Evolutionary conservation across 257 asterid species (phyloP), one percentile per base, ranked within the genome.

Genomic region (Fraxinus quadrangulata): DNA sequence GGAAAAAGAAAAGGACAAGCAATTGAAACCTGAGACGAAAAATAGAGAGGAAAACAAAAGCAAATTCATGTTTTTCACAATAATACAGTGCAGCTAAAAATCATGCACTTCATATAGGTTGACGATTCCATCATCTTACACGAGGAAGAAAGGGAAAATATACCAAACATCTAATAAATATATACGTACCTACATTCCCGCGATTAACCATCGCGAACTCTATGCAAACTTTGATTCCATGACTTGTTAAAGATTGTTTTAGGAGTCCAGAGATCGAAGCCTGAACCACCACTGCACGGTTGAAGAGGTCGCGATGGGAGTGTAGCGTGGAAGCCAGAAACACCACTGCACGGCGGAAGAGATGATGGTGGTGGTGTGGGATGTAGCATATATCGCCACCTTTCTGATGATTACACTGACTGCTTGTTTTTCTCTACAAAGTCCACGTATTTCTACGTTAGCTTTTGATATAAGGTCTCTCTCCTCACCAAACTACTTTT

Each of bases 401-500:
- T 34, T 67, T 56, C 47, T 71, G 66, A 37, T 51, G 19, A 51
- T 1, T 51, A 0, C 51, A 39, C 45, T 45, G 16, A 76, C 71
- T 72, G 76, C 79, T 78, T 63, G 76, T 66, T 54, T 37, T 63
- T 49, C 68, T 75, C 71, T 81, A 69, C 79, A 78, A 79, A 56
- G 70, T 83, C 63, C 69, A 42, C 73, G 72, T 63, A 67, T 89
- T 88, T 83, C 92, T 69, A 73, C 79, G 70, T 83, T 83, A 74
- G 85, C 84, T 76, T 79, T 73, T 39, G 75, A 42, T 42, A 65
- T 17, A 12, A 75, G 54, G 75, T 75, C 77, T 78, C 85, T 39
- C 87, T 82, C 77, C 56, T 81, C 93, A 89, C 89, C 90, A 81
- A 89, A 61, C 79, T 74, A 47, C 77, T 79, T 79, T 72, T 71